Percentiles rank a stretch among this genome's conserved stretches.
phyloP scores from a whole-genome alignment of 1,284 basidiomycete genomes.

The Apiotrichum sp. region DNA sequence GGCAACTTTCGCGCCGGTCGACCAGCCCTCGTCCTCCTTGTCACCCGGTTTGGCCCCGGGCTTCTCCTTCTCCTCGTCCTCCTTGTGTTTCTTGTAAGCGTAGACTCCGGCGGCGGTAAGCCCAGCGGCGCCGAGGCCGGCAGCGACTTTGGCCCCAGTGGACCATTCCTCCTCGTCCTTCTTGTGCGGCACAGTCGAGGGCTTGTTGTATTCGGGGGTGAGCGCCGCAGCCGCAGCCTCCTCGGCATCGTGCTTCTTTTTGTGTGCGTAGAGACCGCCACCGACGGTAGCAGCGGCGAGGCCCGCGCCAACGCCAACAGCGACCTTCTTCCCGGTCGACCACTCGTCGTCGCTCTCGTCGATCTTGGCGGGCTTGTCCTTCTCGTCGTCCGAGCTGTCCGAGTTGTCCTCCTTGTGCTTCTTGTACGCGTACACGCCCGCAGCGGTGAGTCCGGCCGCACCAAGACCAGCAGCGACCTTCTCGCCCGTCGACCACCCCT shows the following conservation, averaged over 20 bases:
- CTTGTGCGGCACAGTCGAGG: too few species aligned
- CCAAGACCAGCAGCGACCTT: constrained; percentile 4
- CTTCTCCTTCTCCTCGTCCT: not conserved
- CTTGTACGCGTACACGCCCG: not conserved
- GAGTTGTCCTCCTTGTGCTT: not conserved
- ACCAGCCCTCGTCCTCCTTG: constrained; percentile 1
- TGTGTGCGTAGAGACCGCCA: constrained; percentile 2
- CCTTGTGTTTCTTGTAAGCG: constrained; percentile 5
- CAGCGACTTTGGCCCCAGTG: constrained; percentile 7
- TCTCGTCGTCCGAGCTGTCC: not conserved
- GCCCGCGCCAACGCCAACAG: not conserved
- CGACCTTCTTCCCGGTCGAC: not conserved
- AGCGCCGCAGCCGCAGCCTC: not conserved
- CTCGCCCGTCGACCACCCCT: constrained; percentile 8
- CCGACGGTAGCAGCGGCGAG: not conserved
- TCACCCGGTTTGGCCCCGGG: not conserved
- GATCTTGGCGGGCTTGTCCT: not conserved
- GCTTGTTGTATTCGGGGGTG: too few species aligned
- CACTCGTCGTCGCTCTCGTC: too few species aligned
- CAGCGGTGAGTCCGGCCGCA: not conserved
- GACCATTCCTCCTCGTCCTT: constrained; percentile 3
- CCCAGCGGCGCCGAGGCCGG: not conserved
- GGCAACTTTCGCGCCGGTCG: not conserved
- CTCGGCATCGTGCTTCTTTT: constrained; percentile 5
- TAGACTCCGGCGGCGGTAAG: constrained; percentile 1